A percentile compares a stretch with the other conserved stretches of the same genome.
Evolutionary conservation across 768 basidiomycete genomes (phyloP).

Genomic region (Pholiota conissans): DNA sequence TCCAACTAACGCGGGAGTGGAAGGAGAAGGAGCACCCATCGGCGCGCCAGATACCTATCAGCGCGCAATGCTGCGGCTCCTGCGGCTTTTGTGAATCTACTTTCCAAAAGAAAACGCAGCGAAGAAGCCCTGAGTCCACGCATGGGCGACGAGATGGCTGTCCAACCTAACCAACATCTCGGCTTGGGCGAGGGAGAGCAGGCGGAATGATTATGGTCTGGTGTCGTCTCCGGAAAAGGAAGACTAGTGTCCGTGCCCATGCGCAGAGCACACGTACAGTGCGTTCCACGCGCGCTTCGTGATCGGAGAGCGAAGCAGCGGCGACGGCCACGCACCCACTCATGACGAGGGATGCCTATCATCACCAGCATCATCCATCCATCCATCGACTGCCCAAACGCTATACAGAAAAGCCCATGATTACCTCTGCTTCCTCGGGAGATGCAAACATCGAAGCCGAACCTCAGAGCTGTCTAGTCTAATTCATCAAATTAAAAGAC

Average conservation of each 20-base stretch:
- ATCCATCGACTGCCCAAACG: too few relatives aligned
- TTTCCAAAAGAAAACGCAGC: too few relatives aligned
- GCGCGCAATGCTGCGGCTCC: not conserved
- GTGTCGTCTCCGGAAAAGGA: not conserved
- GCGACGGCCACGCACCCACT: too few relatives aligned
- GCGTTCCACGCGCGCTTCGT: not conserved
- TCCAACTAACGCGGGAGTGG: too few relatives aligned
- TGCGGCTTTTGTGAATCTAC: not conserved
- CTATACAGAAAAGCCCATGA: too few relatives aligned
- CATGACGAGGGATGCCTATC: too few relatives aligned
- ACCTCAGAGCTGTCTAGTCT: not conserved
- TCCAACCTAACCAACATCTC: too few relatives aligned
- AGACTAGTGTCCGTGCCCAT: not conserved
- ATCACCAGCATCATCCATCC: too few relatives aligned
- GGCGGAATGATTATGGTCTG: not conserved
- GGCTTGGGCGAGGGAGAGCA: not conserved
- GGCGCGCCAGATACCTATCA: not conserved
- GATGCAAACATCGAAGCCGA: not conserved
- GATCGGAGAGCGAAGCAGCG: not conserved
- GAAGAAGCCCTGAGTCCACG: not conserved
- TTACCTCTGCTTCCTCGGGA: too few relatives aligned
- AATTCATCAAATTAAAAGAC: not conserved
- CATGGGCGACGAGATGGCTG: not conserved
- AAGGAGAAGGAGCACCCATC: too few relatives aligned
- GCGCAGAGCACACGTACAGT: not conserved